Evolutionary conservation across 2,329 filamentous ascomycete genomes (phyloP).

Genomic region (Colletotrichum shisoi): DNA sequence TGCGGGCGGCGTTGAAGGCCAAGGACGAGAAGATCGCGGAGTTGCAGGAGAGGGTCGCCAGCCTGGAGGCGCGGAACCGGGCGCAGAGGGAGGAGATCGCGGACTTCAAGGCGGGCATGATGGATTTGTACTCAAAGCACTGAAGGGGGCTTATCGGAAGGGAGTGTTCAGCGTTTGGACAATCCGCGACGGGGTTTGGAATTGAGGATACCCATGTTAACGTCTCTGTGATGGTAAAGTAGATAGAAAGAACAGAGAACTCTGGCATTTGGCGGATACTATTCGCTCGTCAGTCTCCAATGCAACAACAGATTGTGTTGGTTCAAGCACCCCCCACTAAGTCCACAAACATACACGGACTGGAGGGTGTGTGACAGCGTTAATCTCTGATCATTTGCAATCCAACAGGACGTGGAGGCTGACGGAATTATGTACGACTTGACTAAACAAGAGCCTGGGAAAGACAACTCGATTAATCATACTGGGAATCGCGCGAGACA

Average conservation of each 20-base stretch:
- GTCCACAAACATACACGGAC: too few relatives aligned
- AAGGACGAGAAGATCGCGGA: slow-evolving; percentile 61
- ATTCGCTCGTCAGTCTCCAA: too few relatives aligned
- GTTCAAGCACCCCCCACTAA: too few relatives aligned
- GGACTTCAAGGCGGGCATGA: slow-evolving; percentile 50
- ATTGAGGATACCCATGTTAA: slow-evolving; percentile 25
- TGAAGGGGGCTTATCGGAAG: slow-evolving; percentile 4
- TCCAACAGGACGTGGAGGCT: too few relatives aligned
- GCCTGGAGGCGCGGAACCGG: slow-evolving; percentile 51
- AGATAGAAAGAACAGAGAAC: neutral
- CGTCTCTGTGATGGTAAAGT: neutral
- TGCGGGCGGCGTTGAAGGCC: slow-evolving; percentile 66
- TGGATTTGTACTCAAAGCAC: slow-evolving; percentile 46
- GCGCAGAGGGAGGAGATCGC: slow-evolving; percentile 48
- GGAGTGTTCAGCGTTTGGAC: neutral
- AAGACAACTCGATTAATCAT: neutral
- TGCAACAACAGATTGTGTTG: too few relatives aligned
- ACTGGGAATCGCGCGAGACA: neutral
- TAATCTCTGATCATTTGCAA: too few relatives aligned
- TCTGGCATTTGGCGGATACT: too few relatives aligned
- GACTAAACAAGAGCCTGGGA: too few relatives aligned
- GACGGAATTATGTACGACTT: too few relatives aligned
- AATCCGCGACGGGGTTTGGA: neutral
- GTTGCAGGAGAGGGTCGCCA: slow-evolving; percentile 50
- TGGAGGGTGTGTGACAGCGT: too few relatives aligned